phyloP scores from a whole-genome alignment of 192 early-diverging fungal species.

The Phlyctochytrium arcticum region DNA sequence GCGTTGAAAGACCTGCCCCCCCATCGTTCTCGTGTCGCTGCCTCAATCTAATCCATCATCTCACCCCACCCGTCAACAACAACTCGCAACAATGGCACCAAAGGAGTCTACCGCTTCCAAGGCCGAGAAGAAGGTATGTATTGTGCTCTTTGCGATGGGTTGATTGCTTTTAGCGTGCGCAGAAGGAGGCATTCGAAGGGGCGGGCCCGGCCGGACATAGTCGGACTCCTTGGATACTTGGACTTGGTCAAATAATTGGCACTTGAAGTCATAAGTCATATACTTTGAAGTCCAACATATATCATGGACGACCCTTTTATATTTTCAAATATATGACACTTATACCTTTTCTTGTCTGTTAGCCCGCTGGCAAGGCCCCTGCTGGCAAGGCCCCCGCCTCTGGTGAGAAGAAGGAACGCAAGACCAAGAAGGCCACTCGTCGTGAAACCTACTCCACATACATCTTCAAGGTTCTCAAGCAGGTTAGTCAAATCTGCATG shows the following conservation, averaged over 20 bases:
- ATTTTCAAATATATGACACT: background rate
- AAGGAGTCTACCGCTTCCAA: conserved; percentile 38
- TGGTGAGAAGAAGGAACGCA: conserved; percentile 51
- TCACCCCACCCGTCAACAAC: no score
- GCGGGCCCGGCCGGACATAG: no score
- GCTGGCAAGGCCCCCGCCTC: conserved; percentile 60
- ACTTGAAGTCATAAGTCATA: background rate
- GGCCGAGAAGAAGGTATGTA: conserved; percentile 29
- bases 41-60: no score
- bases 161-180: no score
- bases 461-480: conserved; percentile 95
- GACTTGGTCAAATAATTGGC: background rate
- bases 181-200: no score
- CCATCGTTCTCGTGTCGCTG: no score
- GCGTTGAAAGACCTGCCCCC: no score
- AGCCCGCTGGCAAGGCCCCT: conserved; percentile 43
- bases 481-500: conserved; percentile 35
- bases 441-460: conserved; percentile 92
- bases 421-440: conserved; percentile 57
- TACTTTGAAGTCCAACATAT: background rate
- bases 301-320: background rate
- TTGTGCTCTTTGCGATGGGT: no score
- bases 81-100: conserved; percentile 46
- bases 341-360: background rate
- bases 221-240: no score